A percentile compares a stretch with the other conserved stretches of the same genome.
These are phyloP conservation scores for Setaria viridis DNA, from an alignment of 202 grass and related monocot genomes.

Conservation along the genomic window DNA sequence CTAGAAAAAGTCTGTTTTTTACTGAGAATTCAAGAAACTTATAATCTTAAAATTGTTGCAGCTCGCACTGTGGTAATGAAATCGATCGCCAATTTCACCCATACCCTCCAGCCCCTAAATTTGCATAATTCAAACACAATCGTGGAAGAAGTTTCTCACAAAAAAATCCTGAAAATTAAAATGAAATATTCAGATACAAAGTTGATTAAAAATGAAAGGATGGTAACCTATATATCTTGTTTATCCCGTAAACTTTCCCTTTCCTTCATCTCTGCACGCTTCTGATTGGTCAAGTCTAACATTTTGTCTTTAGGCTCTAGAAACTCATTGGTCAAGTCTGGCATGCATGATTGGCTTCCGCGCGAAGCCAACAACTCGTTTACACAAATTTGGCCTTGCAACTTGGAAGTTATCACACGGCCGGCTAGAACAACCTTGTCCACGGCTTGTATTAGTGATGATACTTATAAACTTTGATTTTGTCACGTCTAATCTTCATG, in stretches of 20 bases:
- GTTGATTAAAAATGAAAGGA: neutral
- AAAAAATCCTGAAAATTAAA: neutral
- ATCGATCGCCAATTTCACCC: too few relatives aligned
- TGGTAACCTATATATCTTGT: neutral
- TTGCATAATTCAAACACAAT: too few relatives aligned
- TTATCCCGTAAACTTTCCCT: neutral
- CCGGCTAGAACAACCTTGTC: neutral
- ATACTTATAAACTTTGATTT: neutral
- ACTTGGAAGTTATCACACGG: neutral
- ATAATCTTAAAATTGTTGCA: too few relatives aligned
- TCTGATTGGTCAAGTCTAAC: neutral
- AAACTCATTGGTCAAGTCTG: conserved; percentile 10
- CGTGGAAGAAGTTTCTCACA: neutral
- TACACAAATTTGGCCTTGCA: neutral
- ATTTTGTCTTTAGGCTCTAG: neutral
- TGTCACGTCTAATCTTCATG: neutral
- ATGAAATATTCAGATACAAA: neutral
- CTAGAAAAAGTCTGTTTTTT: too few relatives aligned
- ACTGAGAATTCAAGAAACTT: too few relatives aligned
- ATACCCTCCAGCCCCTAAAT: too few relatives aligned
- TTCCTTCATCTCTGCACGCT: neutral
- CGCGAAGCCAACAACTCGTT: neutral
- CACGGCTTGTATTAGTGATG: neutral
- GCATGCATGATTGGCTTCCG: conserved; percentile 13
- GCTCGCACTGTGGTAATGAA: too few relatives aligned